Percentiles rank a stretch among this genome's conserved stretches.
These are phyloP conservation scores for Saturnispora saitoi DNA, from an alignment of 805 yeast genomes.

Conservation along the genomic window DNA sequence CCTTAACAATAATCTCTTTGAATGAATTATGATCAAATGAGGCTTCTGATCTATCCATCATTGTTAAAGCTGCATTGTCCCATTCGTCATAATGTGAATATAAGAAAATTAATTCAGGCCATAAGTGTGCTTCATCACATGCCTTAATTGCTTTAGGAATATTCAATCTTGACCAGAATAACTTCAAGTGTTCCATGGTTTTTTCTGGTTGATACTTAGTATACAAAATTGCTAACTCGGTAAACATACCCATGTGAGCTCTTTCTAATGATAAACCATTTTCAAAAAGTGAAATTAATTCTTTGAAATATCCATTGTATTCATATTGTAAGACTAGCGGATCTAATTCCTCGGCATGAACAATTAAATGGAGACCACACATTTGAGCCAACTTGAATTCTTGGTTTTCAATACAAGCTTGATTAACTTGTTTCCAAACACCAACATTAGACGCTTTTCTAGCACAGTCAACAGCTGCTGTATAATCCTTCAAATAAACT, in stretches of 20 bases:
- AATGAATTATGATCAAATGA: constrained; percentile 91
- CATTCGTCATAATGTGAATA: constrained; percentile 98
- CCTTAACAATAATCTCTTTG: constrained; percentile 91
- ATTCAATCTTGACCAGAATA: constrained; percentile 97
- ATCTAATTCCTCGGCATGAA: constrained; percentile 94
- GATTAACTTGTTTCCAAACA: constrained; percentile 97
- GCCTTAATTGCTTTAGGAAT: constrained; percentile 96
- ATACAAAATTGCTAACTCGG: constrained; percentile 87
- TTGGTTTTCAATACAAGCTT: constrained; percentile 89
- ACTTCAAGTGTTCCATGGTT: constrained; percentile 91
- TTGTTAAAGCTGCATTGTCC: constrained; percentile 95
- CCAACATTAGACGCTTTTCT: constrained; percentile 89
- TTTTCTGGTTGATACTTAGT: constrained; percentile 83
- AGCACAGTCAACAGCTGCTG: constrained; percentile 96
- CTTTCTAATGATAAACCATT: constrained; percentile 94
- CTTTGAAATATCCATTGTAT: constrained; percentile 82
- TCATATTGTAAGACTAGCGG: constrained; percentile 85
- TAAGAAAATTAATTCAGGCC: constrained; percentile 93
- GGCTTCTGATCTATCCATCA: constrained; percentile 90
- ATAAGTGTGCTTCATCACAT: constrained; percentile 85
- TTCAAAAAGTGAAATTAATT: constrained; percentile 85
- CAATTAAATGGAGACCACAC: constrained; percentile 93
- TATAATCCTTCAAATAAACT: constrained; percentile 86
- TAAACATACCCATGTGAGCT: constrained; percentile 99
- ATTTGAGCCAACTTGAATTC: constrained; percentile 97